Evolutionary conservation across 768 basidiomycete genomes (phyloP).

Genomic region (Termitomyces heimii): DNA sequence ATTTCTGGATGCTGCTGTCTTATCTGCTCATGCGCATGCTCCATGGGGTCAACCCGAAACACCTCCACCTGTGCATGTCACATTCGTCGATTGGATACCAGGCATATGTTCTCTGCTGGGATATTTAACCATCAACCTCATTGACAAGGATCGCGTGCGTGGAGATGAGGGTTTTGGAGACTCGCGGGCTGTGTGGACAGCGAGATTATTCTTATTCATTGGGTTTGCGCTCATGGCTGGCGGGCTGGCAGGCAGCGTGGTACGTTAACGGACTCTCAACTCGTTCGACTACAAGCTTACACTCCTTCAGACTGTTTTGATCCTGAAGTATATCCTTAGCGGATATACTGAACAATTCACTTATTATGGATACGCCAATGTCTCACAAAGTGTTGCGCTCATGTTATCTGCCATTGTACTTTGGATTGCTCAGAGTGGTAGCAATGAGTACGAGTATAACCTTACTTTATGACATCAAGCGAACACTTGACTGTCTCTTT

Average conservation of each 20-base stretch:
- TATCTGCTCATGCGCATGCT: constrained; percentile 80
- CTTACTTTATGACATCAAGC: constrained; percentile 52
- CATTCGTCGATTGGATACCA: constrained; percentile 96
- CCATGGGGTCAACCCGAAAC: constrained; percentile 66
- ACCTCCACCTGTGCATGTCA: constrained; percentile 63
- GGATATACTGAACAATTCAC: constrained; percentile 69
- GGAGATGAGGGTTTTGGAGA: constrained; percentile 81
- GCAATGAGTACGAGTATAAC: constrained; percentile 91
- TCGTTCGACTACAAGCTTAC: background rate
- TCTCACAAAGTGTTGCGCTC: constrained; percentile 85
- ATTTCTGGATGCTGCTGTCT: constrained; percentile 88
- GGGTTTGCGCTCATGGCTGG: constrained; percentile 98
- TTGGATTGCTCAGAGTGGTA: constrained; percentile 86
- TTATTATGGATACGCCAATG: constrained; percentile 93
- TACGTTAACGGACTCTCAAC: constrained; percentile 34
- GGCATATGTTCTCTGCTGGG: constrained; percentile 91
- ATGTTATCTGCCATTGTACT: constrained; percentile 85
- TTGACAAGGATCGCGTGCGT: constrained; percentile 87
- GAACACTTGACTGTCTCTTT: background rate
- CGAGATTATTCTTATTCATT: constrained; percentile 84
- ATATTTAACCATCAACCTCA: constrained; percentile 87
- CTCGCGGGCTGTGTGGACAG: constrained; percentile 84
- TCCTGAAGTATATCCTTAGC: constrained; percentile 84
- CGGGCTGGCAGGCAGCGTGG: constrained; percentile 94
- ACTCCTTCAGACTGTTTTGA: constrained; percentile 65